A percentile compares a stretch with the other conserved stretches of the same genome.
Evolutionary conservation across 2,329 filamentous ascomycete species (phyloP).

Genomic region (Mycosphaerella sp.): DNA sequence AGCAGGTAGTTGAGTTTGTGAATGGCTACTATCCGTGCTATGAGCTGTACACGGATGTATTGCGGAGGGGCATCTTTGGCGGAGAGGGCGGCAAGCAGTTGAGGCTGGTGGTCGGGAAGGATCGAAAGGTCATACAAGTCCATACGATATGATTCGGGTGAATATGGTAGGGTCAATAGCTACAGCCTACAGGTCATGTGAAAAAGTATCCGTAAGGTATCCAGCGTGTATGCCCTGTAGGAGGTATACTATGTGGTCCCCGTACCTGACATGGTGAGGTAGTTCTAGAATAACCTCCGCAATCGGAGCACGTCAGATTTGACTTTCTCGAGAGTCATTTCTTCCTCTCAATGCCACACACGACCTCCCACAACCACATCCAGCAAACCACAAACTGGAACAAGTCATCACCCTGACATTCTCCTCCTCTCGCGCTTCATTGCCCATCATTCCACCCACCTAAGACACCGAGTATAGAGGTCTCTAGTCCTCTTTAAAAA

Average conservation of each 20-base stretch:
- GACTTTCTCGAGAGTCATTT: too few species aligned
- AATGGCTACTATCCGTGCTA: constrained; percentile 54
- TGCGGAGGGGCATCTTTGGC: constrained; percentile 46
- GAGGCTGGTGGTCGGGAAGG: constrained; percentile 45
- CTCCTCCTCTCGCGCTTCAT: constrained; percentile 4
- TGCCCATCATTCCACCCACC: constrained; percentile 27
- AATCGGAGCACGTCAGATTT: too few species aligned
- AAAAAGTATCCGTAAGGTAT: too few species aligned
- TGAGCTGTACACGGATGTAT: constrained; percentile 47
- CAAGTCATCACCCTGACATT: not conserved
- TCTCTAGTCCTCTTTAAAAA: constrained; percentile 32
- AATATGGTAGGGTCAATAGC: too few species aligned
- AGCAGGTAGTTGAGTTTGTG: constrained; percentile 70
- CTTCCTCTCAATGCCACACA: too few species aligned
- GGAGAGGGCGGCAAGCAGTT: constrained; percentile 43
- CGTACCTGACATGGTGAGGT: too few species aligned
- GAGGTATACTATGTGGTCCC: too few species aligned
- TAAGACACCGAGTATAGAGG: constrained; percentile 25
- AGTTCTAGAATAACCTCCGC: too few species aligned
- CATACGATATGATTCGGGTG: constrained; percentile 13
- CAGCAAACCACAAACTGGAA: not conserved
- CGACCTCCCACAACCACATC: too few species aligned
- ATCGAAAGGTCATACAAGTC: constrained; percentile 38
- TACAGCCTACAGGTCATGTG: too few species aligned
- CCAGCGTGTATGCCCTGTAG: too few species aligned